Evolutionary conservation across 2,329 filamentous ascomycete genomes (phyloP).

Genomic region (Exophiala mesophila): DNA sequence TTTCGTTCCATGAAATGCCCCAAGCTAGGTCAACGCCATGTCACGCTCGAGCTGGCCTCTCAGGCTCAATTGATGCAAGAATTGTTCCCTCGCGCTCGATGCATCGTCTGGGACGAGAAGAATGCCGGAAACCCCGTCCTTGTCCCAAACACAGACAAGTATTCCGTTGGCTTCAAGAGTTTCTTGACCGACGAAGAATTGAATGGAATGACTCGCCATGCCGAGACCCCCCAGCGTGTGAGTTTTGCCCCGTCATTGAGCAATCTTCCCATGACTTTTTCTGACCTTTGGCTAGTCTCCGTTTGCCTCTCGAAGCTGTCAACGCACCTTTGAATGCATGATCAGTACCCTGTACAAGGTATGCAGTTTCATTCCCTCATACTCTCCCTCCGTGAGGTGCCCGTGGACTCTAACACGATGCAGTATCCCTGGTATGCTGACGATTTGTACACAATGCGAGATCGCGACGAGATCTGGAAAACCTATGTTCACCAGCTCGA

Average conservation of each 20-base stretch:
- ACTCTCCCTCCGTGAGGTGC: too few relatives aligned
- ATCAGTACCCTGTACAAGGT: constrained; percentile 50
- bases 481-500: constrained; percentile 54
- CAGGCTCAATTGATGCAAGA: constrained; percentile 48
- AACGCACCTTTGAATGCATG: constrained; percentile 50
- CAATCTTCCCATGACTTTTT: constrained; percentile 5
- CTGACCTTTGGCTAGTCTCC: constrained; percentile 36
- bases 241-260: constrained; percentile 25
- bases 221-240: constrained; percentile 47
- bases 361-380: too few relatives aligned
- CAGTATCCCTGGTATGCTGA: constrained; percentile 49
- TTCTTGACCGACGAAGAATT: constrained; percentile 50
- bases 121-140: constrained; percentile 31
- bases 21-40: constrained; percentile 45
- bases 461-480: constrained; percentile 44
- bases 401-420: constrained; percentile 18
- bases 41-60: constrained; percentile 43
- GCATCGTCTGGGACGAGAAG: constrained; percentile 39
- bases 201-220: constrained; percentile 42
- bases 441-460: constrained; percentile 42
- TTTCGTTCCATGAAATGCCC: constrained; percentile 34
- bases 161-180: constrained; percentile 47
- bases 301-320: constrained; percentile 45
- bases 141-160: constrained; percentile 37
- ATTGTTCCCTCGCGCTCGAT: constrained; percentile 50